A percentile compares a stretch with the other conserved stretches of the same genome.
phyloP scores from a whole-genome alignment of 2,329 filamentous ascomycete genomes.

The Penicillium nordicum region DNA sequence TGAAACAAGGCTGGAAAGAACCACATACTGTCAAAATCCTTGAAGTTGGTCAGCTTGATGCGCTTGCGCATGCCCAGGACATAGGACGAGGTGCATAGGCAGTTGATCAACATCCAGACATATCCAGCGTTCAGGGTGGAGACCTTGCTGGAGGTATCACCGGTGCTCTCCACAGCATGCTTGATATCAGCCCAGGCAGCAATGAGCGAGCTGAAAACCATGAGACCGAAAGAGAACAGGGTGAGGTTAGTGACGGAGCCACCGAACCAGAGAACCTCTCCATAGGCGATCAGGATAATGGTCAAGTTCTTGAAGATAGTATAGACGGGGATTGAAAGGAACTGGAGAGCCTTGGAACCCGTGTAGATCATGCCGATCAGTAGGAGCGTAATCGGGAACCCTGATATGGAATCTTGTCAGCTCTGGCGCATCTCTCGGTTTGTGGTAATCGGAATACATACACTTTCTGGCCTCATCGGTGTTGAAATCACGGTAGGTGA shows the following conservation, averaged over 20 bases:
- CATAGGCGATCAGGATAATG: conserved; percentile 97
- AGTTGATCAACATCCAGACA: conserved; percentile 97
- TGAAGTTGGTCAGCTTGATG: conserved; percentile 99
- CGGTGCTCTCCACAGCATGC: conserved; percentile 67
- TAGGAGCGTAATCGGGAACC: conserved; percentile 94
- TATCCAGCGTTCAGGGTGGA: conserved; percentile 93
- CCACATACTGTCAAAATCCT: conserved; percentile 94
- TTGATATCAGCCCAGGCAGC: conserved; percentile 97
- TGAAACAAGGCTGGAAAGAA: not conserved
- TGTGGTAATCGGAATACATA: conserved; percentile 45
- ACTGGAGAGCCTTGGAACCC: conserved; percentile 90
- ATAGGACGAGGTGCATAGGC: conserved; percentile 88
- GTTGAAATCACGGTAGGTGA: conserved; percentile 82
- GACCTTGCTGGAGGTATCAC: conserved; percentile 68
- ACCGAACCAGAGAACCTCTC: conserved; percentile 97
- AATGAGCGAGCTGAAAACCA: conserved; percentile 91
- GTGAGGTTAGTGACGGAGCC: conserved; percentile 83
- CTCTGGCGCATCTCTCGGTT: not conserved
- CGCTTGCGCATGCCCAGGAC: conserved; percentile 93
- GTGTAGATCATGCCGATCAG: conserved; percentile 99
- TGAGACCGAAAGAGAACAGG: conserved; percentile 89
- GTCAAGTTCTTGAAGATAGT: conserved; percentile 99
- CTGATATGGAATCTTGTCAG: conserved; percentile 44
- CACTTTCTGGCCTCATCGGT: conserved; percentile 87
- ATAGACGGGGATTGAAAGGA: conserved; percentile 95